Evolutionary conservation across 2,329 filamentous ascomycete species (phyloP), one percentile per base, ranked within the genome.

Genomic region (Pseudogymnoascus sp.): DNA sequence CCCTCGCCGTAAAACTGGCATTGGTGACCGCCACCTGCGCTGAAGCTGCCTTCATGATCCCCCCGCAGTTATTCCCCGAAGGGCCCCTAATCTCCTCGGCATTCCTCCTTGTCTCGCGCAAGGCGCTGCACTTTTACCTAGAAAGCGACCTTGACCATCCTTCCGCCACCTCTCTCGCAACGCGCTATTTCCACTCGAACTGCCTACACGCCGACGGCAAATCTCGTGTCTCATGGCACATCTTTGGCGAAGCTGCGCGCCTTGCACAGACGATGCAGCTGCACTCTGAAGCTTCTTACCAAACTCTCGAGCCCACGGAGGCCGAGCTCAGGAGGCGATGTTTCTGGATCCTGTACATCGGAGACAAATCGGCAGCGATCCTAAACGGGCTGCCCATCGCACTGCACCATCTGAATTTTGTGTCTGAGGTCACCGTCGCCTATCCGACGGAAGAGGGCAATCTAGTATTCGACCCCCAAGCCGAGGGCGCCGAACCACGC

Each of bases 141-240:
- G 77, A 79, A 33, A 70, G 72, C 0, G 77, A 79, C 33, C 68
- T 79, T 0, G 76, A 78, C 55, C 72, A 69, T 9, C 77, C 77
- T 0, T 75, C 72, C 59, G 75, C 76, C 1, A 76, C 74, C 55
- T 79, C 77, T 3, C 72, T 79, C 25, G 71, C 73, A 2, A 77
- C 78, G 16, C 74, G 77, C 3, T 78, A 78, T 60, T 77, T 78
- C 23, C 77, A 79, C 60, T 79, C 77, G 12, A 78, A 78, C 61
- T 78, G 76, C 42, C 66, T 79, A 2, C 77, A 79, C 55, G 76
- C 76, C 1, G 70, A 75, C 0, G 77, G 77, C 0, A 77, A 76
- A 41, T 75, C 76, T 3, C 73, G 75, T 25, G 73, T 76, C 19
- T 78, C 77, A 4, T 79, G 77, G 76, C 75, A 78, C 58, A 76